phyloP scores from a whole-genome alignment of 495 filamentous ascomycete genomes.

The Daldinia childiae region DNA sequence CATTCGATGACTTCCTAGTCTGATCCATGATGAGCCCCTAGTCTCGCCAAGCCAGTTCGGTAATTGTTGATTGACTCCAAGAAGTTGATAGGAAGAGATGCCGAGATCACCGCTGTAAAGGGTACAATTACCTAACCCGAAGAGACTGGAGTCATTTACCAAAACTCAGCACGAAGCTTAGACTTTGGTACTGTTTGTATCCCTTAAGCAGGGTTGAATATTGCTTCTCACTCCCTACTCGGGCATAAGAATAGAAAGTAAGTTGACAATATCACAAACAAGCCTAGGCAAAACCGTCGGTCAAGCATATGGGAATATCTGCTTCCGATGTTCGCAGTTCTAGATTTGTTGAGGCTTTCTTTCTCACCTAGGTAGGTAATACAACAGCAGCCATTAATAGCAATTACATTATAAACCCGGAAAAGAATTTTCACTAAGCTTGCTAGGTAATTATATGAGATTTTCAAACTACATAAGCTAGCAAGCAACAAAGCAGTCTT shows the following conservation, averaged over 20 bases:
- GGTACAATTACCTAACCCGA: constrained; percentile 7
- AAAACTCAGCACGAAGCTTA: constrained; percentile 6
- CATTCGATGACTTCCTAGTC: constrained; percentile 23
- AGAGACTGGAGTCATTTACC: background rate
- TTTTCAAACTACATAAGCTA: constrained; percentile 4
- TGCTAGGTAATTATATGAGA: constrained; percentile 1
- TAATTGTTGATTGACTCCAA: constrained; percentile 29
- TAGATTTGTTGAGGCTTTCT: constrained; percentile 9
- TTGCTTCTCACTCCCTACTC: background rate
- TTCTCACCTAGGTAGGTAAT: background rate
- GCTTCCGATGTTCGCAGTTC: constrained; percentile 17
- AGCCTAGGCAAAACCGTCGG: constrained; percentile 27
- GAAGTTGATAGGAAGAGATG: constrained; percentile 23
- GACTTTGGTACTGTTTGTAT: constrained; percentile 23
- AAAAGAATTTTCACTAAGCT: constrained; percentile 1
- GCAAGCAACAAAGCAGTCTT: background rate
- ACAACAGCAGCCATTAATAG: constrained; percentile 11
- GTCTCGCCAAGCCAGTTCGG: constrained; percentile 38
- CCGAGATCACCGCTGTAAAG: constrained; percentile 33
- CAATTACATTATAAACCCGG: constrained; percentile 13
- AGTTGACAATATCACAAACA: constrained; percentile 27
- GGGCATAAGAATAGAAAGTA: constrained; percentile 15
- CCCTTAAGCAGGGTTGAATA: background rate
- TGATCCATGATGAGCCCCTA: constrained; percentile 33
- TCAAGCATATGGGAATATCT: constrained; percentile 33